Base-by-base conservation (phyloP, 345 rosid species). In the Adansonia digitata region DNA sequence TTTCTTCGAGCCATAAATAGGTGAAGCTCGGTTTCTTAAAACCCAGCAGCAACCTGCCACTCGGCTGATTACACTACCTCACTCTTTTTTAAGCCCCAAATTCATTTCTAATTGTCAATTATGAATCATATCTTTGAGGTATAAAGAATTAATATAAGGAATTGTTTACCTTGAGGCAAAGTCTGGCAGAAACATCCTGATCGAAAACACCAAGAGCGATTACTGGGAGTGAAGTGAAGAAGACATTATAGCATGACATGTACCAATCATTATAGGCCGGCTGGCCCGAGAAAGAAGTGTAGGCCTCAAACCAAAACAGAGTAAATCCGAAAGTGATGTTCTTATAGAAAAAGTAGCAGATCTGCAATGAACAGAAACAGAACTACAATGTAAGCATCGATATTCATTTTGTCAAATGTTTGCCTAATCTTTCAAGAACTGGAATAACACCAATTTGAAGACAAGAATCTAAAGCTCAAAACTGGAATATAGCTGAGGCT, bases 171-270 rank as follows among this genome's bases (percentile, higher is more conserved):
- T 92, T 75, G 69, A 91, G 92, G 86, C 98, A 94, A 64, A 94
- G 91, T 42, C 88, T 80, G 42, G 97, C 92, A 62, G 97, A 91
- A 77, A 94, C 93, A n/a, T 94, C 98, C 79, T 92, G 97, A 80
- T 94, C 98, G 0, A 94, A 90, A 81, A 92, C 94, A 66, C 98
- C 97, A 10, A 94, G 93, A 7, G 98, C 97, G 9, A 92, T 89
- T n/a, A 90, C 98, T 2, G 98, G 98, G 73, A 92, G 94, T 3
- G 98, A 92, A 49, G 98, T 94, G 88, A 94, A 94, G 91, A 94
- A 92, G 72, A 92, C 98, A 20, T 94, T 94, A 73, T 91, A 94
- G 82, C 88, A 81, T 2, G 98, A 79, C 98, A 94, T 91, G 78
- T 91, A 87, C 98, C 98, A 94, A 66, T 94, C 98, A 5, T 94